Base-by-base conservation (phyloP, 1,284 basidiomycete species). In the Pyrrhoderma lamaoense region DNA sequence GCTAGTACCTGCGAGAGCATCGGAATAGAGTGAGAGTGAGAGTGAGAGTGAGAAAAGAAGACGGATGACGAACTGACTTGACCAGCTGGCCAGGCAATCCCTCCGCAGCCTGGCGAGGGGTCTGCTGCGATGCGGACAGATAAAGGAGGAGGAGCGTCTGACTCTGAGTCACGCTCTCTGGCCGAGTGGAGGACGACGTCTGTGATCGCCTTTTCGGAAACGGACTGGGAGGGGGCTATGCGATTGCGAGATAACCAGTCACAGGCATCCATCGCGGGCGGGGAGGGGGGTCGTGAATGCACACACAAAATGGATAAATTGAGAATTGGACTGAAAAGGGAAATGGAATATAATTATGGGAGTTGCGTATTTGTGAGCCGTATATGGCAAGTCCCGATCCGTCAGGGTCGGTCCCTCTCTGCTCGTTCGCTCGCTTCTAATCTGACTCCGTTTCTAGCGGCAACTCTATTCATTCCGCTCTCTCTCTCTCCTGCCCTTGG, bases 61-160 rank as follows among this genome's bases (percentile, higher is more conserved):
- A 57, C 60, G 62, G 18, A 62, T 31, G 56, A 57, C 60, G 62
- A 18, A 62, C 74, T 56, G 57, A 93, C 92, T 76, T 93, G 82
- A 56, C 92, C 93, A 11, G 93, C 88, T 3, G 90, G 91, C 93
- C 93, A 96, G 9, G 91, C 83, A 44, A 93, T 79, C 0, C 93
- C 93, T 13, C 93, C 93, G 64, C 93, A 96, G 2, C 93, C 93
- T 19, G 85, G 87, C 5, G 38, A 40, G 4, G 38, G 38, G 27
- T 31, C 27, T 31, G 27, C 27, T 38, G 79, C 8, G 70, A 66
- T 43, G 83, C 67, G 9, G 65, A 65, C 55, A 79, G 67, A 5
- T 70, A 67, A 51, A 78, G 70, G 53, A 76, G 67, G 52, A 64
- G 65, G 45, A 80, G 65, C 4, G 79, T 80, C 52, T 70, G 74